Percentiles rank a stretch among this genome's conserved stretches.
phyloP scores from a whole-genome alignment of 345 rosid species.

The Chamaenerion angustifolium region DNA sequence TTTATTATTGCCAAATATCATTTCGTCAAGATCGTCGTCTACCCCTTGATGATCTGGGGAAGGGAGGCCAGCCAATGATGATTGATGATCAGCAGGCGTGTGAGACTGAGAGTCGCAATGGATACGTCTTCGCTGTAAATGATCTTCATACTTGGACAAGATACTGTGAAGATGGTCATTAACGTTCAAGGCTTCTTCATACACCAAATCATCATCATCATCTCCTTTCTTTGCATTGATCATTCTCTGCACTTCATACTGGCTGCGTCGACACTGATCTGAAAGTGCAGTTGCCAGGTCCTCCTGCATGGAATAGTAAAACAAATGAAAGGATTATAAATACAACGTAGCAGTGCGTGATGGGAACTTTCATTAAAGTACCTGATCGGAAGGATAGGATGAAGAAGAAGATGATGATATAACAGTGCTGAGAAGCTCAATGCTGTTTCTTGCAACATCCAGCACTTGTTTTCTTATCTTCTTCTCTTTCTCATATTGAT shows the following conservation, averaged over 20 bases:
- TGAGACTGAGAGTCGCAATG: constrained; percentile 29
- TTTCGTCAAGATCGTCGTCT: constrained; percentile 91
- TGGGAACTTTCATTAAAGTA: too few species aligned
- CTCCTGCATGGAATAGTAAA: constrained; percentile 25
- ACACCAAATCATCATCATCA: constrained; percentile 71
- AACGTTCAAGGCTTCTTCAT: constrained; percentile 71
- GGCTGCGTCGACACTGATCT: constrained; percentile 58
- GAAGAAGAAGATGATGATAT: constrained; percentile 45
- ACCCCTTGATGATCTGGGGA: constrained; percentile 39
- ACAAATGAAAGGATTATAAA: not conserved
- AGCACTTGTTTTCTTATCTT: constrained; percentile 76
- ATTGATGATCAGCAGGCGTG: constrained; percentile 51
- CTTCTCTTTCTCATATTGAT: not conserved
- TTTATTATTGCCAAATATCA: constrained; percentile 64
- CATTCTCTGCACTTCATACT: constrained; percentile 46
- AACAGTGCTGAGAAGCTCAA: constrained; percentile 71
- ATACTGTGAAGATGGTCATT: constrained; percentile 65
- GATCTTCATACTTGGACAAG: constrained; percentile 47
- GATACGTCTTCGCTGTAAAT: constrained; percentile 15
- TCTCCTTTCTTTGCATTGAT: constrained; percentile 58
- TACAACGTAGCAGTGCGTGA: not conserved
- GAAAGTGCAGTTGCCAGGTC: constrained; percentile 49
- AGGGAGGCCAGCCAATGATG: constrained; percentile 23
- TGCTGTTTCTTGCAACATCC: constrained; percentile 72
- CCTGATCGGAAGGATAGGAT: not conserved